Percentiles rank a stretch among this genome's conserved stretches.
These are phyloP conservation scores for Tulasnella sp. DNA, from an alignment of 768 basidiomycete genomes.

Conservation along the genomic window DNA sequence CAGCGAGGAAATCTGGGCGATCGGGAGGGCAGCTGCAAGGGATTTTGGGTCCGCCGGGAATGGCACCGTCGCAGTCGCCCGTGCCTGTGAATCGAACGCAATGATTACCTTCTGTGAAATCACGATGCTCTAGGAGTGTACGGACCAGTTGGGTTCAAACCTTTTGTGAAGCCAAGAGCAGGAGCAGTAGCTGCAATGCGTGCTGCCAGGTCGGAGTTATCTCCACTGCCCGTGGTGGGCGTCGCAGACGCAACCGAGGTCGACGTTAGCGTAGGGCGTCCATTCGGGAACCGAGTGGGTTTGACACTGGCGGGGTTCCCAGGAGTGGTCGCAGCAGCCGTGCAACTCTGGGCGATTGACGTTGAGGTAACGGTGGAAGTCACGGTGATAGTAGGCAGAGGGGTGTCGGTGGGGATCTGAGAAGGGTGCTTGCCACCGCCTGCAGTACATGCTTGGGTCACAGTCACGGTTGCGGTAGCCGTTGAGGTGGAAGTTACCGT, in stretches of 20 bases:
- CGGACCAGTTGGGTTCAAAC: conserved; percentile 48
- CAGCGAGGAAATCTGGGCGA: conserved; percentile 40
- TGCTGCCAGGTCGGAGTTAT: background rate
- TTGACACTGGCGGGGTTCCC: no score
- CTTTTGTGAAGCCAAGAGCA: conserved; percentile 43
- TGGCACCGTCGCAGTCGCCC: conserved; percentile 57
- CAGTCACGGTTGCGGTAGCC: background rate
- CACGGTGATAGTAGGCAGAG: background rate
- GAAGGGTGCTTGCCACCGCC: background rate
- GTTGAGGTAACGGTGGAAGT: background rate
- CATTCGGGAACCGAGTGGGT: no score
- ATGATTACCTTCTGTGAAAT: no score
- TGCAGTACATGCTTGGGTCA: background rate
- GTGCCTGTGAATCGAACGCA: conserved; percentile 32
- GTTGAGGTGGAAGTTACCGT: no score
- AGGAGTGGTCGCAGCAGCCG: no score
- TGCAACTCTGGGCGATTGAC: background rate
- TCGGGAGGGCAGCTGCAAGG: conserved; percentile 56
- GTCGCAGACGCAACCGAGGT: background rate
- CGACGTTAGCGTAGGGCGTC: no score
- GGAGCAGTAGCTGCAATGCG: conserved; percentile 37
- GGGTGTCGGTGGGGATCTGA: background rate
- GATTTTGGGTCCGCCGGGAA: conserved; percentile 44
- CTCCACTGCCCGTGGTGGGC: background rate
- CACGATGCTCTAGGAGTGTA: conserved; percentile 15